These are phyloP conservation scores for Tetrahymena elliotti DNA, from an alignment of 73 alveolate species.

Conservation along the genomic window DNA sequence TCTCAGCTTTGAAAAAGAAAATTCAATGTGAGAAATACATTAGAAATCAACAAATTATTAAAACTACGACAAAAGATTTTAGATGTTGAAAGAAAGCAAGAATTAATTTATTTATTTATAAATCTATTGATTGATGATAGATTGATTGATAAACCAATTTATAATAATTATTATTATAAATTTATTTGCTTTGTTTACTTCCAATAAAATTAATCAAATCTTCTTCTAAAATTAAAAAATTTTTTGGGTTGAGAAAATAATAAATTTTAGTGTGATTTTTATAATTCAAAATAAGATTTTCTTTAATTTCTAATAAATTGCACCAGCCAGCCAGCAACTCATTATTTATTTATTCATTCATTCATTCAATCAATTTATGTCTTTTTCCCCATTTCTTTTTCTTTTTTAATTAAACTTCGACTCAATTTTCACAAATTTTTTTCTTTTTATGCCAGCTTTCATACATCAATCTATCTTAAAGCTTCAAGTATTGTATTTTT, in stretches of 20 bases:
- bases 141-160: not conserved
- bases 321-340: not conserved
- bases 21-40: not conserved
- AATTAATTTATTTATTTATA: too few species aligned
- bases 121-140: too few species aligned
- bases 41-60: not conserved
- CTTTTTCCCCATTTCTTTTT: not conserved
- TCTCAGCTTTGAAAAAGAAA: not conserved
- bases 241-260: not conserved
- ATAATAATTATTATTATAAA: too few species aligned
- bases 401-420: not conserved
- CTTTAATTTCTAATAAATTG: not conserved
- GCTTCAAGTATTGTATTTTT: too few species aligned
- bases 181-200: not conserved
- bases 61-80: not conserved
- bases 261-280: not conserved
- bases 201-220: not conserved
- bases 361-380: not conserved
- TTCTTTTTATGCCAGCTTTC: not conserved
- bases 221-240: not conserved
- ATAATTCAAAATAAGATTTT: not conserved
- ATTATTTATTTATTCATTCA: too few species aligned
- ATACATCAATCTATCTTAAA: too few species aligned
- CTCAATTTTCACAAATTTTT: not conserved
- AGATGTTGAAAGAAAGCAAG: not conserved